Evolutionary conservation across 192 early-diverging fungal genomes (phyloP).

Genomic region (Umbelopsis isabellina): DNA sequence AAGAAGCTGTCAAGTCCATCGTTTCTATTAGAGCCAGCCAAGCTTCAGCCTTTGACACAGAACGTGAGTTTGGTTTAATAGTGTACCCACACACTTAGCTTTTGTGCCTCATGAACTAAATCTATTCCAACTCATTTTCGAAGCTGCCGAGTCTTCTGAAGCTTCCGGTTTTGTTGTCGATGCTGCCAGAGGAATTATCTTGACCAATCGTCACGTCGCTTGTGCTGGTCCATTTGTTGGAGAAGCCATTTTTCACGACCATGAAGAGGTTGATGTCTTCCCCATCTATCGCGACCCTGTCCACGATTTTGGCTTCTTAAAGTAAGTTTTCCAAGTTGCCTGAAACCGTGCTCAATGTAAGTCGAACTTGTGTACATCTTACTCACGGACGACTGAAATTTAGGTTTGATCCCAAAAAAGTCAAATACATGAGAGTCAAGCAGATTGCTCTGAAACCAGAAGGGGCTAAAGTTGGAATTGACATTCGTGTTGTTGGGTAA

Average conservation of each 20-base stretch:
- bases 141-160: constrained; percentile 68
- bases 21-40: constrained; percentile 80
- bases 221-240: constrained; percentile 86
- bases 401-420: constrained; percentile 71
- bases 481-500: constrained; percentile 68
- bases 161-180: constrained; percentile 88
- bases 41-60: constrained; percentile 79
- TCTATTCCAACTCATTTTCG: background rate
- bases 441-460: constrained; percentile 70
- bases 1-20: constrained; percentile 68
- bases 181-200: constrained; percentile 63
- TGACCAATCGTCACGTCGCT: constrained; percentile 74
- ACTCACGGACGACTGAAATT: background rate
- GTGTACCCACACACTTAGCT: background rate
- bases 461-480: constrained; percentile 76
- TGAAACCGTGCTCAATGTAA: background rate
- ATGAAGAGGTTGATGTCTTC: constrained; percentile 76
- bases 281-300: constrained; percentile 75
- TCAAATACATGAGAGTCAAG: constrained; percentile 72
- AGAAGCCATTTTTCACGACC: constrained; percentile 78
- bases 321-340: constrained; percentile 34
- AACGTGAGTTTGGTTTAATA: constrained; percentile 42
- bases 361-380: background rate
- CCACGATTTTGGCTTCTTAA: constrained; percentile 79
- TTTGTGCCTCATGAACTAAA: background rate